Evolutionary conservation across 2,329 filamentous ascomycete species (phyloP).

Genomic region (Rhytidhysteron rufulum): DNA sequence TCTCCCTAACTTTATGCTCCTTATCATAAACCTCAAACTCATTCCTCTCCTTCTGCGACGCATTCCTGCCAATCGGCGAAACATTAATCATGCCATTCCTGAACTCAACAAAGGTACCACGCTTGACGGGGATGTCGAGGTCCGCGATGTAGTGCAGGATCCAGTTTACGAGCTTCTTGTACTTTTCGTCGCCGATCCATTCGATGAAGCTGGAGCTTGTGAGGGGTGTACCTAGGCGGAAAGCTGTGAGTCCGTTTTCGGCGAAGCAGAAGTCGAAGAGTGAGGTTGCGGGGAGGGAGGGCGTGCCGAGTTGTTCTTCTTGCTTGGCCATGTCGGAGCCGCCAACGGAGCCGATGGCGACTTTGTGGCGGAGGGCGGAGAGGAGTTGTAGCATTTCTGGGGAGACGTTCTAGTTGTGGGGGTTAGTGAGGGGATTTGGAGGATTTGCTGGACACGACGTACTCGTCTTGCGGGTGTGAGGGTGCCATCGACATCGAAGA

Average conservation of each 20-base stretch:
- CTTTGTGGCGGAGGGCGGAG: slow-evolving; percentile 75
- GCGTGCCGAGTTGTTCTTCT: slow-evolving; percentile 84
- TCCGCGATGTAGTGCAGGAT: slow-evolving; percentile 80
- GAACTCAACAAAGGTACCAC: slow-evolving; percentile 83
- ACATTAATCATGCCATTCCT: slow-evolving; percentile 90
- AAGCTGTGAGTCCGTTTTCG: slow-evolving; percentile 93
- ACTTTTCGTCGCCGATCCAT: slow-evolving; percentile 82
- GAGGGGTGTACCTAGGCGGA: slow-evolving; percentile 73
- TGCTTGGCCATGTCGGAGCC: slow-evolving; percentile 91
- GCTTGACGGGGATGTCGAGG: slow-evolving; percentile 78
- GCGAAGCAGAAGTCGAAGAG: slow-evolving; percentile 98
- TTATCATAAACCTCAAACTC: slow-evolving; percentile 82
- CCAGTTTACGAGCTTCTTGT: slow-evolving; percentile 71
- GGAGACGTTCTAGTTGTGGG: slow-evolving; percentile 54
- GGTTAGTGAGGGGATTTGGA: slow-evolving; percentile 10
- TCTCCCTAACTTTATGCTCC: slow-evolving; percentile 69
- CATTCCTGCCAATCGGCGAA: slow-evolving; percentile 80
- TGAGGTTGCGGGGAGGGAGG: slow-evolving; percentile 63
- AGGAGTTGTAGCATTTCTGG: slow-evolving; percentile 83
- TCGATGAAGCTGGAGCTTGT: slow-evolving; percentile 82
- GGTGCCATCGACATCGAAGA: slow-evolving; percentile 96
- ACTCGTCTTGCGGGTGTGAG: slow-evolving; percentile 79
- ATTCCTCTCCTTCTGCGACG: slow-evolving; percentile 71
- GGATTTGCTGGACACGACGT: slow-evolving; percentile 6
- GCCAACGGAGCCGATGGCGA: slow-evolving; percentile 87